Evolutionary conservation across 352 stramenopile species (phyloP), one percentile per base, ranked within the genome.

Genomic region (Globisporangium nunn): DNA sequence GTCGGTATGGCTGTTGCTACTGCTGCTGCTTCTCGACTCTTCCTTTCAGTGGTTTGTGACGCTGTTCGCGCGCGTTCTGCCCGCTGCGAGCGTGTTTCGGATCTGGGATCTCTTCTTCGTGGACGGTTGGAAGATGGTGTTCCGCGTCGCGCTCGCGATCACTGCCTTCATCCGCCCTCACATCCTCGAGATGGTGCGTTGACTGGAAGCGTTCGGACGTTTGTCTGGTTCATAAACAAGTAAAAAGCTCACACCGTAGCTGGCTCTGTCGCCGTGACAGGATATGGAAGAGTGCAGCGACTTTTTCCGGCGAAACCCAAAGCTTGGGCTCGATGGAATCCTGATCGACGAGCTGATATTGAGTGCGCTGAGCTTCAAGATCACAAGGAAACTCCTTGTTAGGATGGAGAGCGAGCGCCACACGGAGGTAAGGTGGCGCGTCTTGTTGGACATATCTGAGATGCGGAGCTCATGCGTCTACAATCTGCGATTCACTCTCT

Each of bases 81-180:
- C 71, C 4, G 55, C 61, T 0, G 52, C 70, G 8, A 70, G 72
- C 15, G 70, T 92, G n/a, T 58, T 63, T 4, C 74, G 70, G 31
- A 68, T 92, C 8, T 94, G 81, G 81, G 79, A 92, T 48, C 56
- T 88, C 15, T 67, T 94, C 46, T 68, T 90, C 7, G 52, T 90
- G 14, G 84, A 94, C 53, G 84, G 84, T 7, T 88, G 80, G 78
- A 92, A 91, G 62, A 68, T 81, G 64, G 54, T 89, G 6, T 92
- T 81, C 58, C 80, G 75, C 50, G 58, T 92, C 12, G 80, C 78
- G 7, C 71, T 94, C 17, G 78, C 81, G 3, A 72, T 92, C 28
- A 87, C 75, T 1, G 70, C 69, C 0, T 66, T 80, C 52, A 62
- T 94, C 44, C 68, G 74, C 23, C 74, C 72, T 29, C 68, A 71